These are phyloP conservation scores for Pecoramyces ruminantium DNA, from an alignment of 192 early-diverging fungal genomes.

Conservation along the genomic window DNA sequence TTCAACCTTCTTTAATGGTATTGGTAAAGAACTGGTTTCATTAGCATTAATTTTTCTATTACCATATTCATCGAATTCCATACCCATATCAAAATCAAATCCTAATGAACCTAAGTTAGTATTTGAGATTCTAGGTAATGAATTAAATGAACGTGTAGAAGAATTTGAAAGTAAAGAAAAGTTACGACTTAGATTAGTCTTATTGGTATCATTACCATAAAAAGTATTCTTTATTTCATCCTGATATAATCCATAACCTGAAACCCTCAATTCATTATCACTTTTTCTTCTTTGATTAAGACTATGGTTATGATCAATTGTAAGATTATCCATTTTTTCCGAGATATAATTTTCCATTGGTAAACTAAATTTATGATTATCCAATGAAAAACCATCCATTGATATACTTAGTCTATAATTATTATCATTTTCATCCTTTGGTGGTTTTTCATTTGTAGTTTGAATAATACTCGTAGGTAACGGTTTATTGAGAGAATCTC, in stretches of 20 bases:
- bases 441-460: too few species aligned
- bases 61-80: not conserved
- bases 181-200: not conserved
- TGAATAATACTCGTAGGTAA: too few species aligned
- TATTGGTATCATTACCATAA: not conserved
- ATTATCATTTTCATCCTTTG: not conserved
- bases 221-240: too few species aligned
- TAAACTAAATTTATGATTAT: not conserved
- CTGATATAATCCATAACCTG: not conserved
- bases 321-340: not conserved
- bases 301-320: not conserved
- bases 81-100: not conserved
- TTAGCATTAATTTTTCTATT: too few species aligned
- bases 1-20: too few species aligned
- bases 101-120: not conserved
- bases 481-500: too few species aligned
- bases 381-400: not conserved
- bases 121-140: not conserved
- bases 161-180: not conserved
- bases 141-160: not conserved
- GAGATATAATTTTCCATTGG: not conserved
- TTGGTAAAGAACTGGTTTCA: too few species aligned
- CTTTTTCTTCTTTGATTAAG: not conserved
- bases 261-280: not conserved
- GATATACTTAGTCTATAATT: not conserved